phyloP scores from a whole-genome alignment of 495 filamentous ascomycete species.

The Penicillium maclennaniae region DNA sequence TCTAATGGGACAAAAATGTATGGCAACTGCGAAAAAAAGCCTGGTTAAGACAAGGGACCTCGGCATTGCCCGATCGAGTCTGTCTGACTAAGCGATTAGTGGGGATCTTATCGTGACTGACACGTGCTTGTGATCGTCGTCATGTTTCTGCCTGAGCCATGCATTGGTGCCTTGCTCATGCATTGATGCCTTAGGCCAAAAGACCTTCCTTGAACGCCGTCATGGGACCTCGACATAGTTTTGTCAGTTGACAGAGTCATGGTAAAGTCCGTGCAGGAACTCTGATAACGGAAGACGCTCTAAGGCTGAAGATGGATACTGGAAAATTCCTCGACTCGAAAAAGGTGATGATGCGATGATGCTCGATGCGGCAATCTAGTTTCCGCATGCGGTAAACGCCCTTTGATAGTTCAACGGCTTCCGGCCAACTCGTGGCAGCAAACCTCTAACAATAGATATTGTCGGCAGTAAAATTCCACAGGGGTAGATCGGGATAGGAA shows the following conservation, averaged over 20 bases:
- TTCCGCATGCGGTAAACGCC: conserved; percentile 29
- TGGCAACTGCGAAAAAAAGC: conserved; percentile 1
- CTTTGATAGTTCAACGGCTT: conserved; percentile 13
- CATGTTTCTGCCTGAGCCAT: too few species aligned
- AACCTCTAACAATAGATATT: conserved; percentile 13
- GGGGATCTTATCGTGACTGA: background rate
- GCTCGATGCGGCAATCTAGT: conserved; percentile 25
- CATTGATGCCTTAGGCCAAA: background rate
- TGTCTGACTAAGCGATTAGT: conserved; percentile 7
- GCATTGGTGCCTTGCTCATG: background rate
- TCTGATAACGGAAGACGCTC: background rate
- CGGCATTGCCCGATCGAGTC: conserved; percentile 10
- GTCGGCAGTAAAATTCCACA: conserved; percentile 6
- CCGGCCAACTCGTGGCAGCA: conserved; percentile 12
- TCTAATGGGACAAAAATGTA: conserved; percentile 5
- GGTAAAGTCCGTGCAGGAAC: background rate
- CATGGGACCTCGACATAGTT: conserved; percentile 6
- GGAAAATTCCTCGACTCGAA: conserved; percentile 7
- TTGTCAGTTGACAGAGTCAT: conserved; percentile 29
- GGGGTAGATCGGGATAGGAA: background rate
- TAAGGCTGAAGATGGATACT: background rate
- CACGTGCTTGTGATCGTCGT: background rate
- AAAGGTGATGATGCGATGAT: conserved; percentile 26
- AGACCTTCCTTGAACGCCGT: background rate
- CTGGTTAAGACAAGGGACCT: conserved; percentile 13